phyloP scores from a whole-genome alignment of 176 grass and related monocot genomes.

The Hsuehochloa calcarea region DNA sequence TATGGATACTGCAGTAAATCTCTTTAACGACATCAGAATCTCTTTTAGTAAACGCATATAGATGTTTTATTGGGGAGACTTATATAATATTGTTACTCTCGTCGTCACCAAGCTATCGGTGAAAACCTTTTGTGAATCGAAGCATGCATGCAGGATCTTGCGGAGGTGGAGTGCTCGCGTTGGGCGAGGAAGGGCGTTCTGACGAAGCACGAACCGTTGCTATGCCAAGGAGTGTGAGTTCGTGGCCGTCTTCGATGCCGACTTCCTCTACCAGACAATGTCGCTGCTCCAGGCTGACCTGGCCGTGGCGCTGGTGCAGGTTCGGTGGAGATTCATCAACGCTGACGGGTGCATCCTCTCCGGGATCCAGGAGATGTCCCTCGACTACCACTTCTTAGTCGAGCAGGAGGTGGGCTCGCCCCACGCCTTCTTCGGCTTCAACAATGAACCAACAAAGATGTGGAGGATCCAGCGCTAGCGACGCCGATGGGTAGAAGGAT shows the following conservation, averaged over 20 bases:
- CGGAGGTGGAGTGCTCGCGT: constrained; percentile 66
- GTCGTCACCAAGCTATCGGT: no score
- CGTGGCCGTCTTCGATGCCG: constrained; percentile 73
- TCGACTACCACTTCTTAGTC: constrained; percentile 85
- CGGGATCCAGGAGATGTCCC: constrained; percentile 90
- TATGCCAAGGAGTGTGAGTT: constrained; percentile 61
- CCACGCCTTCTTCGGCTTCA: constrained; percentile 85
- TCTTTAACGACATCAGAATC: no score
- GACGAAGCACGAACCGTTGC: constrained; percentile 56
- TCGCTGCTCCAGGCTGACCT: constrained; percentile 52
- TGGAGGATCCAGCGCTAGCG: constrained; percentile 69
- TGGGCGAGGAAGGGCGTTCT: constrained; percentile 67
- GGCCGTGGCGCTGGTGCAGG: constrained; percentile 70
- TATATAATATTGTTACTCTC: no score
- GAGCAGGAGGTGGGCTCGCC: constrained; percentile 81
- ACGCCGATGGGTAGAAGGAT: constrained; percentile 83
- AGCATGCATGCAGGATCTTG: constrained; percentile 29
- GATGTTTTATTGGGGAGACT: no score
- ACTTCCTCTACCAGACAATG: constrained; percentile 63
- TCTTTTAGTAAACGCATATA: no score
- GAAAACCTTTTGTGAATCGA: no score
- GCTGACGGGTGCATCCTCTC: constrained; percentile 69
- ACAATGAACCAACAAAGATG: constrained; percentile 68
- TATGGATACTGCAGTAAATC: no score
- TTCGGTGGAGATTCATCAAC: constrained; percentile 72